Evolutionary conservation across 495 filamentous ascomycete species (phyloP).

Genomic region (Trichocladium uniseriatum): DNA sequence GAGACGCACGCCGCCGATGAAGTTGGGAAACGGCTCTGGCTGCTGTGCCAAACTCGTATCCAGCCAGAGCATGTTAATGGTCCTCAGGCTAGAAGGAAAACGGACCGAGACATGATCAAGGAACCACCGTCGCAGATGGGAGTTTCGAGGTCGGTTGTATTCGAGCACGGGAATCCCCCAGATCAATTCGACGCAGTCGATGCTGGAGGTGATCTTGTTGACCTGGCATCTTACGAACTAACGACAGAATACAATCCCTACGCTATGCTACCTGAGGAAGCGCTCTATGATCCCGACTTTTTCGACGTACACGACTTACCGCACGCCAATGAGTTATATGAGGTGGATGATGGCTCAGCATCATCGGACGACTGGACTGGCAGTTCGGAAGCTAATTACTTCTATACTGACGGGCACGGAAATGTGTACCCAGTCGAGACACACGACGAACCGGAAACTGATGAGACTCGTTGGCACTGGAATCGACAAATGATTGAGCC

Average conservation of each 20-base stretch:
- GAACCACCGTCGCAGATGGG: background rate
- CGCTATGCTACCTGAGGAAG: background rate
- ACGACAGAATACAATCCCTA: background rate
- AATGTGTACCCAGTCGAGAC: constrained; percentile 13
- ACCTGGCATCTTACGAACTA: background rate
- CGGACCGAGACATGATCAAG: background rate
- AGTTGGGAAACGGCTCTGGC: constrained; percentile 15
- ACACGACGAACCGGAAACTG: background rate
- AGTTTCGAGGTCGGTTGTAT: background rate
- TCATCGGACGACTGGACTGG: background rate
- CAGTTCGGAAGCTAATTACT: constrained; percentile 20
- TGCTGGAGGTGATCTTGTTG: too few relatives aligned
- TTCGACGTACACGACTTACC: background rate
- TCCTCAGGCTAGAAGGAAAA: background rate
- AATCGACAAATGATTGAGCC: background rate
- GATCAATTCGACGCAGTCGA: background rate
- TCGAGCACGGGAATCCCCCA: background rate
- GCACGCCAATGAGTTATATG: background rate
- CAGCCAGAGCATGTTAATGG: constrained; percentile 8
- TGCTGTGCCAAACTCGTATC: constrained; percentile 21
- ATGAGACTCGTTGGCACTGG: background rate
- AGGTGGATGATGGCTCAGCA: background rate
- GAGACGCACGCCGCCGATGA: constrained; percentile 1
- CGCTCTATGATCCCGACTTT: background rate
- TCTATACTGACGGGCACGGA: constrained; percentile 21